phyloP scores from a whole-genome alignment of 257 asterid species.

The Fraxinus excelsior region DNA sequence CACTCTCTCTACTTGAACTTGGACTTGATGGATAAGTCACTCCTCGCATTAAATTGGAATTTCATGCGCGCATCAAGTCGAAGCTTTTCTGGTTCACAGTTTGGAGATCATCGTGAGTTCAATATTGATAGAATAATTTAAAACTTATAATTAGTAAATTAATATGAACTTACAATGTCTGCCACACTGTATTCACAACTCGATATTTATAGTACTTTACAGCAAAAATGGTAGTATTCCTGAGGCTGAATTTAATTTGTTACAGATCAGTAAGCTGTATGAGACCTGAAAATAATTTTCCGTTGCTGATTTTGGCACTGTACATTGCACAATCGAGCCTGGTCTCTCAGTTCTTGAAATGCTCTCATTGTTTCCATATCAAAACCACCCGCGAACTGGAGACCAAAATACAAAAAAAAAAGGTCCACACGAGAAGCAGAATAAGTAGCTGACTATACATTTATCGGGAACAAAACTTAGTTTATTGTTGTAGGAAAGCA shows the following conservation, averaged over 20 bases:
- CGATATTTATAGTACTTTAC: background rate
- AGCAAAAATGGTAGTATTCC: background rate
- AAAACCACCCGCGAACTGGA: slow-evolving; percentile 88
- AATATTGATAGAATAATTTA: too few species aligned
- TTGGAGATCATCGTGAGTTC: too few species aligned
- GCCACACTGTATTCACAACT: background rate
- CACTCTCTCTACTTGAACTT: too few species aligned
- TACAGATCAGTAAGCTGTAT: background rate
- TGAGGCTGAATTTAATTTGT: background rate
- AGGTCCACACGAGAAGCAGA: background rate
- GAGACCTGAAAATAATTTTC: background rate
- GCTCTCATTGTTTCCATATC: slow-evolving; percentile 69
- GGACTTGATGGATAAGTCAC: too few species aligned
- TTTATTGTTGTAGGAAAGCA: too few species aligned
- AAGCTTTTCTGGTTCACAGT: too few species aligned
- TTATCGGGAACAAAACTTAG: background rate
- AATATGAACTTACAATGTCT: background rate
- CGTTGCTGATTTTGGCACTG: slow-evolving; percentile 25
- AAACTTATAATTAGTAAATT: background rate
- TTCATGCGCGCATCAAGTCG: too few species aligned
- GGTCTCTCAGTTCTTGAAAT: slow-evolving; percentile 66
- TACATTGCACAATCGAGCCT: slow-evolving; percentile 46
- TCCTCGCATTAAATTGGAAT: too few species aligned
- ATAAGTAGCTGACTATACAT: background rate
- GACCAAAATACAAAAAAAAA: background rate